Percentiles rank a stretch among this genome's conserved stretches.
phyloP scores from a whole-genome alignment of 1,284 basidiomycete species.

The Xerocomus nothofagi region DNA sequence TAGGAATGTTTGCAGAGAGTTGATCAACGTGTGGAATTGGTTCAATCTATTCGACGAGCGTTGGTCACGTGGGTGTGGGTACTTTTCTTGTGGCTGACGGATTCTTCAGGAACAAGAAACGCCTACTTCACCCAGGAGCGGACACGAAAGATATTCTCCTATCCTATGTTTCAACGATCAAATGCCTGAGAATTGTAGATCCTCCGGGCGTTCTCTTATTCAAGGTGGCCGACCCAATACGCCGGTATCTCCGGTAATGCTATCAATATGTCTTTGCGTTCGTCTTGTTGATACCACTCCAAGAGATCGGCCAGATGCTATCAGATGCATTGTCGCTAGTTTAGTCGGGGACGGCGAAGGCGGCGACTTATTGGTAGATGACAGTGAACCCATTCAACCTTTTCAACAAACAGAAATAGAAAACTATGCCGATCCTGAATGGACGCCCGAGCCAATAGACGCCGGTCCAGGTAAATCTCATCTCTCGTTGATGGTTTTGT shows the following conservation, averaged over 20 bases:
- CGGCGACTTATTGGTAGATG: conserved; percentile 77
- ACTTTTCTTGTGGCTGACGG: conserved; percentile 6
- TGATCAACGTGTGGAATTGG: conserved; percentile 72
- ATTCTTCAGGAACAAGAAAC: conserved; percentile 68
- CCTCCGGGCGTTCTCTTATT: conserved; percentile 90
- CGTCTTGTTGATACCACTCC: conserved; percentile 1
- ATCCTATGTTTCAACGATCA: conserved; percentile 95
- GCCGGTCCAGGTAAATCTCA: conserved; percentile 64
- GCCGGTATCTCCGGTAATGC: conserved; percentile 76
- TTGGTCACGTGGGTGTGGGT: conserved; percentile 36
- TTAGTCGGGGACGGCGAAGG: conserved; percentile 85
- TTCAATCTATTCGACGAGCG: conserved; percentile 70
- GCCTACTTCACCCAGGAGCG: conserved; percentile 93
- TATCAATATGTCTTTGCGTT: neutral
- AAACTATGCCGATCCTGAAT: conserved; percentile 84
- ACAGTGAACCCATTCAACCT: conserved; percentile 75
- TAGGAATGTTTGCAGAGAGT: conserved; percentile 79
- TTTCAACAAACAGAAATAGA: conserved; percentile 74
- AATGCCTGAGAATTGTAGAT: conserved; percentile 87
- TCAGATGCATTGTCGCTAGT: conserved; percentile 88
- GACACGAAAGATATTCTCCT: conserved; percentile 91
- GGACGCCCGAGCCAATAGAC: conserved; percentile 93
- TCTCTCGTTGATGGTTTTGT: conserved; percentile 1
- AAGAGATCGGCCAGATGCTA: conserved; percentile 87
- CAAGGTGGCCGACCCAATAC: conserved; percentile 89